Conservation (phyloP, 192 early-diverging fungal species). For the Chytriomyces confervae region DNA sequence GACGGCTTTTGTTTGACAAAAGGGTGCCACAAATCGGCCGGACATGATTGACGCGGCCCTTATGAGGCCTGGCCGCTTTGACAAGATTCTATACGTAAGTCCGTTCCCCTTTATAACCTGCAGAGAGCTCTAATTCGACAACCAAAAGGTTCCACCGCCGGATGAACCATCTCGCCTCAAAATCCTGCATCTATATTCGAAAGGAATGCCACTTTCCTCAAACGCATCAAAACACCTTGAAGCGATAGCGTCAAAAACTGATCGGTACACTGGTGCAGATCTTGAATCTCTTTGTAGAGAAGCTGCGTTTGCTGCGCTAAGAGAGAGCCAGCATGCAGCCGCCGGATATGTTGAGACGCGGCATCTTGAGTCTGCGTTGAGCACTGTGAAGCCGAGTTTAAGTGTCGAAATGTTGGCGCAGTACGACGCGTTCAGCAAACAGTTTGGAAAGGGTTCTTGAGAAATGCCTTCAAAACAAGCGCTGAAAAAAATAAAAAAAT, state of each 20-base stretch:
- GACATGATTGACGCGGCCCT: slow-evolving; percentile 88
- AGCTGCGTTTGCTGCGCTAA: slow-evolving; percentile 59
- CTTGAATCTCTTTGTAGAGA: slow-evolving; percentile 69
- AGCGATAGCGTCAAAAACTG: slow-evolving; percentile 59
- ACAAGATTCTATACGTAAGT: slow-evolving; percentile 77
- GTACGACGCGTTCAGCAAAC: slow-evolving; percentile 56
- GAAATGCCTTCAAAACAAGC: not conserved
- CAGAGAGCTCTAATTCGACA: not conserved
- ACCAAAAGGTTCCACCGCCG: slow-evolving; percentile 62
- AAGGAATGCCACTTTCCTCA: slow-evolving; percentile 59
- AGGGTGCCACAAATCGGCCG: slow-evolving; percentile 90
- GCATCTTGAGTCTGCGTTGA: slow-evolving; percentile 66
- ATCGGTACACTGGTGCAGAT: slow-evolving; percentile 81
- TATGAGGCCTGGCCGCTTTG: slow-evolving; percentile 85
- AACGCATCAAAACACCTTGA: slow-evolving; percentile 51
- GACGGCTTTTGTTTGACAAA: not conserved
- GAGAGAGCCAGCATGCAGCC: slow-evolving; percentile 25
- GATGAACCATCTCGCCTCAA: slow-evolving; percentile 55
- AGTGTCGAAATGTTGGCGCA: slow-evolving; percentile 66
- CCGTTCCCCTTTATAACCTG: not conserved
- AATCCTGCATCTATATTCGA: slow-evolving; percentile 73
- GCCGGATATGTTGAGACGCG: slow-evolving; percentile 37
- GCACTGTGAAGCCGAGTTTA: slow-evolving; percentile 62
- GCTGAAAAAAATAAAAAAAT: not conserved
- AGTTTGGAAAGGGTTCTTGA: slow-evolving; percentile 44